Evolutionary conservation across 176 grass and related monocot genomes (phyloP).

Genomic region (Otatea glauca): DNA sequence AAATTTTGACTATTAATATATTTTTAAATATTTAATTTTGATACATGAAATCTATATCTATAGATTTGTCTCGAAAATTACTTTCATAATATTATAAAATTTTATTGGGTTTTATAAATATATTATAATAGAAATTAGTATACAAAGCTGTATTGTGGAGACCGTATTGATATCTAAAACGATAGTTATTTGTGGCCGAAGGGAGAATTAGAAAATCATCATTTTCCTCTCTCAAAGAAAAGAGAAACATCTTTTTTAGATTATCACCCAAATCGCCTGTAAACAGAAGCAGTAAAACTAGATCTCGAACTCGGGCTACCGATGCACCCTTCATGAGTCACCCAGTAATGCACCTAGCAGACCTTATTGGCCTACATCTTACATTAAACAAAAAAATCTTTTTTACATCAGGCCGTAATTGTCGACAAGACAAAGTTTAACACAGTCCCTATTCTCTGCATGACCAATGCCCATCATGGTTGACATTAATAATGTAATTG

Average conservation of each 20-base stretch:
- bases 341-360: slow-evolving; percentile 23
- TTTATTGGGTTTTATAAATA: no score
- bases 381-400: slow-evolving; percentile 7
- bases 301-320: not conserved
- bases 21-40: no score
- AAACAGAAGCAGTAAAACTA: not conserved
- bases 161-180: no score
- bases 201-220: not conserved
- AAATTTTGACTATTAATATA: no score
- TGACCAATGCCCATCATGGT: not conserved
- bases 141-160: no score
- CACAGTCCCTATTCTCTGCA: not conserved
- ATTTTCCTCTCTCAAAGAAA: not conserved
- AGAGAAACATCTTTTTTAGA: not conserved
- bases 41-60: no score
- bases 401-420: slow-evolving; percentile 20
- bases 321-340: slow-evolving; percentile 10
- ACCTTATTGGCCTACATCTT: slow-evolving; percentile 37
- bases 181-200: no score
- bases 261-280: not conserved
- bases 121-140: no score
- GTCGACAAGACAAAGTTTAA: slow-evolving; percentile 28
- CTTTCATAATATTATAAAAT: no score
- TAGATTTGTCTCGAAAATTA: no score
- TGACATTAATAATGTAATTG: slow-evolving; percentile 31